Conservation (phyloP, 2,329 filamentous ascomycete genomes). For the Pestalotiopsis fici region DNA sequence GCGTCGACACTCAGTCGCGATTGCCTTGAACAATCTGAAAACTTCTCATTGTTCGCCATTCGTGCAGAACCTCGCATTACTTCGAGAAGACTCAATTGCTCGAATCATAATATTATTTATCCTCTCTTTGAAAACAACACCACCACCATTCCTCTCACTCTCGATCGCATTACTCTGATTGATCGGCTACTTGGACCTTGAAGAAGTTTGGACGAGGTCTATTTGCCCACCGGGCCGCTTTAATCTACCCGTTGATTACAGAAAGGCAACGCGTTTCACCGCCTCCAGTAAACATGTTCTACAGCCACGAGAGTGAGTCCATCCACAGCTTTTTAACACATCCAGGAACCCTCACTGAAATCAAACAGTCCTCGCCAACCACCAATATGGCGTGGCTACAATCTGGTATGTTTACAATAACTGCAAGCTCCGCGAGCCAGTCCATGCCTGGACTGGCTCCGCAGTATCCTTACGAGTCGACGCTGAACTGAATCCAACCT, state of each 20-base stretch:
- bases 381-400: slow-evolving; percentile 89
- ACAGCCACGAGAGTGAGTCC: slow-evolving; percentile 85
- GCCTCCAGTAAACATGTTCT: slow-evolving; percentile 78
- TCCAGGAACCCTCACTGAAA: not conserved
- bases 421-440: not conserved
- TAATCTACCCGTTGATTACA: too few relatives aligned
- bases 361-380: slow-evolving; percentile 71
- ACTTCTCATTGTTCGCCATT: not conserved
- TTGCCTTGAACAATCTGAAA: slow-evolving; percentile 1
- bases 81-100: not conserved
- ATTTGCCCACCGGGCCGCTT: too few relatives aligned
- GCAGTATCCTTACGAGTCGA: not conserved
- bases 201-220: too few relatives aligned
- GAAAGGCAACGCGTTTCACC: not conserved
- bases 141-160: not conserved
- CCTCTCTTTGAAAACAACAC: not conserved
- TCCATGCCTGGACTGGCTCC: not conserved
- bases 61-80: not conserved
- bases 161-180: not conserved
- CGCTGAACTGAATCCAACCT: not conserved
- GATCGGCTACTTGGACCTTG: not conserved
- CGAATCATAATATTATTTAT: not conserved
- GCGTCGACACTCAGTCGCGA: not conserved
- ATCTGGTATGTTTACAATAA: slow-evolving; percentile 68
- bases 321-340: not conserved